Evolutionary conservation across 768 basidiomycete species (phyloP), one percentile per base, ranked within the genome.

Genomic region (Austroboletus festivus): DNA sequence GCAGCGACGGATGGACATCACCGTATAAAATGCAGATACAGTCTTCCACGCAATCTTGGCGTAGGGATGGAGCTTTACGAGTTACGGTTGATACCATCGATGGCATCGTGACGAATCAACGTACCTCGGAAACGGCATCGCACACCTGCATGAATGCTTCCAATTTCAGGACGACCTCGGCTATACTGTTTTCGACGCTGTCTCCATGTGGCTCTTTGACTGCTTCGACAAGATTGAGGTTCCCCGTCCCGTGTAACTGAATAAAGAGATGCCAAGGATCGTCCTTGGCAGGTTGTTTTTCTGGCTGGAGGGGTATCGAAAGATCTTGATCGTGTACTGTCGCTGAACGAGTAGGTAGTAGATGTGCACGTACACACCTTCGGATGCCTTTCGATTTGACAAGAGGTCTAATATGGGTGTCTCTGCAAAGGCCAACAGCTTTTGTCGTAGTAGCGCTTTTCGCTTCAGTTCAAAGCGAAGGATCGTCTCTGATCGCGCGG

Each of bases 1-100:
- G 21, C 10, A 0, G 11, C 12, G 34, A 4, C 48, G 16, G 21
- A 19, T 4, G 10, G 24, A 4, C 13, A 16, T 47, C 30, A 67
- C 65, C 57, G 40, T 55, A 48, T 69, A 69, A 31, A 68, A 50
- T 13, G 50, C 56, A n/a, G 59, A 55, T 10, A 50, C 56, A 5
- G 47, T 21, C 53, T 53, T 68, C 68, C 68, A 67, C 9, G 65
- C 56, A 18, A 69, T 22, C 22, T 57, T 55, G 34, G 51, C 47
- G 26, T 57, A 58, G 12, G 66, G 66, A 47, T 67, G 30, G 16
- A 67, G 18, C 65, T 67, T 38, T 1, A 22, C 11, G 5, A 13
- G 16, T 4, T 1, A 9, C 10, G 16, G 13, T 58, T 5, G 24
- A 21, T n/a, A 16, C 19, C 9, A 18, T 34, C 13, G n/a, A 12